These are phyloP conservation scores for Globisporangium alternatum DNA, from an alignment of 352 stramenopile genomes.

Conservation along the genomic window DNA sequence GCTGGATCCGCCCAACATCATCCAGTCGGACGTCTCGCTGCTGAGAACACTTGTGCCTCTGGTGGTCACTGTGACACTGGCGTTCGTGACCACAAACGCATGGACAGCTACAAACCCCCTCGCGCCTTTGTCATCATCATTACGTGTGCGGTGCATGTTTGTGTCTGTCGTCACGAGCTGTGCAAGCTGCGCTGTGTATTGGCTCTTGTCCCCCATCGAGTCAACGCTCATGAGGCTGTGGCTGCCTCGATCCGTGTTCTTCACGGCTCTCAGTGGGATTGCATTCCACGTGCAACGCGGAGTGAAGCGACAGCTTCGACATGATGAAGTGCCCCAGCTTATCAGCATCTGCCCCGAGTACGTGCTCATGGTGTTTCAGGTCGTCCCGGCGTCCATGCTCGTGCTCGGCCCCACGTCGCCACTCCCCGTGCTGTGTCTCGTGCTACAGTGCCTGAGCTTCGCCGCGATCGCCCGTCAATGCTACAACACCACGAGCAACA, in stretches of 20 bases:
- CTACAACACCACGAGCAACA: not conserved
- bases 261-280: constrained; percentile 26
- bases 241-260: constrained; percentile 55
- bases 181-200: constrained; percentile 43
- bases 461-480: constrained; percentile 20
- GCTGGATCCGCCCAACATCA: constrained; percentile 67
- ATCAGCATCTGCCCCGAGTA: constrained; percentile 9
- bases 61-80: constrained; percentile 19
- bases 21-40: constrained; percentile 42
- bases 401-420: constrained; percentile 68
- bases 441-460: constrained; percentile 49
- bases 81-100: constrained; percentile 18
- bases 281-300: constrained; percentile 11
- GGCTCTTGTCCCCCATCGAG: constrained; percentile 37
- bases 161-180: constrained; percentile 25
- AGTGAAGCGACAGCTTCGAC: not conserved
- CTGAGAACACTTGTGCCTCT: constrained; percentile 38
- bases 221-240: constrained; percentile 42
- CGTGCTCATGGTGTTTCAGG: constrained; percentile 38
- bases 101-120: constrained; percentile 6
- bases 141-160: constrained; percentile 18
- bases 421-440: constrained; percentile 41
- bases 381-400: constrained; percentile 51
- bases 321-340: not conserved
- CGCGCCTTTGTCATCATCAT: constrained; percentile 8